Percentiles rank a stretch among this genome's conserved stretches.
Conservation (phyloP, 1,284 basidiomycete species). For the Malassezia pachydermatis region DNA sequence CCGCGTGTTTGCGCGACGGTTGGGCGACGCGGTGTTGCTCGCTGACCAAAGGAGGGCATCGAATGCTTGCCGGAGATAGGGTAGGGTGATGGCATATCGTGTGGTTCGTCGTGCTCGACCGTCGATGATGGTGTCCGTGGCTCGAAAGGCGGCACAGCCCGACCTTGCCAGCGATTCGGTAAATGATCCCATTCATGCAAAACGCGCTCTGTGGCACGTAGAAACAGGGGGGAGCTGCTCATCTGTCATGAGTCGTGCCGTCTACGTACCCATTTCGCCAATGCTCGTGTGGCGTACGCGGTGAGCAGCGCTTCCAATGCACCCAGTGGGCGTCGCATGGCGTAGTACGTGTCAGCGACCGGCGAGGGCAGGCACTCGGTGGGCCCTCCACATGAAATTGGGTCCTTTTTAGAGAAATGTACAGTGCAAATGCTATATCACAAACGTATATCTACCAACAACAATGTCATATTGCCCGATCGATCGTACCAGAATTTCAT, state of each 20-base stretch:
- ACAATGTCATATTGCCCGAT: too few relatives aligned
- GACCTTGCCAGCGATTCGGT: conserved; percentile 9
- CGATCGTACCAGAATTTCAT: too few relatives aligned
- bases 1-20: background rate
- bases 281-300: background rate
- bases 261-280: conserved; percentile 13
- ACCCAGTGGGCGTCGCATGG: too few relatives aligned
- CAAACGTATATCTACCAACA: too few relatives aligned
- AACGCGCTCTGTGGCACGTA: conserved; percentile 11
- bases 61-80: conserved; percentile 3
- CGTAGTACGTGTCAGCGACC: too few relatives aligned
- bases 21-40: too few relatives aligned
- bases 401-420: too few relatives aligned
- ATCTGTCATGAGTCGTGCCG: background rate
- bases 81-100: conserved; percentile 17
- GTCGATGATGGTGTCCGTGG: background rate
- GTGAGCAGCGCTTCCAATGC: conserved; percentile 10
- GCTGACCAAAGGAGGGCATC: background rate
- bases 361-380: too few relatives aligned
- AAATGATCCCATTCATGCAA: conserved; percentile 17
- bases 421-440: too few relatives aligned
- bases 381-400: too few relatives aligned
- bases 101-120: conserved; percentile 10
- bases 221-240: conserved; percentile 7
- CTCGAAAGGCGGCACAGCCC: conserved; percentile 8